Percentiles rank a stretch among this genome's conserved stretches.
These are phyloP conservation scores for Exserohilum turcica DNA, from an alignment of 2,329 filamentous ascomycete genomes.

Conservation along the genomic window DNA sequence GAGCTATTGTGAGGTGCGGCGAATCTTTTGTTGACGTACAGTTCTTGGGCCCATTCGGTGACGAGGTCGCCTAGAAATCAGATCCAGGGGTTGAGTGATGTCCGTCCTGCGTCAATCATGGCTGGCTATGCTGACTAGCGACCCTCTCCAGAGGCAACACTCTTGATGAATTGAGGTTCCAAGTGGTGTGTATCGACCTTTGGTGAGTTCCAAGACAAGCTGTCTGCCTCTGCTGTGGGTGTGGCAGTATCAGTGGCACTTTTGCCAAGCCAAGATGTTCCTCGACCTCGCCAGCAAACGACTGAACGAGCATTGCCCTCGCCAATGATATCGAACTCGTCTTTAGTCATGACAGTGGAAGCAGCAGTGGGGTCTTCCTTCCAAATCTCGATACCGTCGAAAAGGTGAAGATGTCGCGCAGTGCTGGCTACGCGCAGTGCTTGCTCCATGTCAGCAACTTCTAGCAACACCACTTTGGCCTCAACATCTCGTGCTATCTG, in stretches of 20 bases:
- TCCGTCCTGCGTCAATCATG: not conserved
- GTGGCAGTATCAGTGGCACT: not conserved
- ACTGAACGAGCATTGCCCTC: conserved; percentile 52
- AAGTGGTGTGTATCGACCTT: not conserved
- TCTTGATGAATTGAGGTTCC: conserved; percentile 5
- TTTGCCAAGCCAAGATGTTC: conserved; percentile 35
- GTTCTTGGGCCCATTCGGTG: no score
- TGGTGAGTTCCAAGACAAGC: not conserved
- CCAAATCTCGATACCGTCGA: conserved; percentile 68
- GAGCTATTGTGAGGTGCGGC: no score
- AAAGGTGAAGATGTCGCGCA: conserved; percentile 36
- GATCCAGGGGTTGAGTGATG: not conserved
- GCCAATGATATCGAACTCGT: conserved; percentile 42
- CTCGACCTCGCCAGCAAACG: conserved; percentile 48
- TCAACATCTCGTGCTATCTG: conserved; percentile 57
- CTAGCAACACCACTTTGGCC: conserved; percentile 66
- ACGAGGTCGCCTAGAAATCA: no score
- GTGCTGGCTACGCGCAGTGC: conserved; percentile 65
- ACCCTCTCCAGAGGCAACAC: not conserved
- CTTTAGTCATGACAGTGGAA: not conserved
- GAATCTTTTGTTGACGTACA: no score
- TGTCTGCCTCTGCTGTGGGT: not conserved
- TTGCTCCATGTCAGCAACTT: conserved; percentile 73
- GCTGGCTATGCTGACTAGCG: not conserved
- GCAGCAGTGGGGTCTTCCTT: conserved; percentile 59